These are phyloP conservation scores for Lolium rigidum DNA, from an alignment of 176 grass and related monocot species.

Conservation along the genomic window DNA sequence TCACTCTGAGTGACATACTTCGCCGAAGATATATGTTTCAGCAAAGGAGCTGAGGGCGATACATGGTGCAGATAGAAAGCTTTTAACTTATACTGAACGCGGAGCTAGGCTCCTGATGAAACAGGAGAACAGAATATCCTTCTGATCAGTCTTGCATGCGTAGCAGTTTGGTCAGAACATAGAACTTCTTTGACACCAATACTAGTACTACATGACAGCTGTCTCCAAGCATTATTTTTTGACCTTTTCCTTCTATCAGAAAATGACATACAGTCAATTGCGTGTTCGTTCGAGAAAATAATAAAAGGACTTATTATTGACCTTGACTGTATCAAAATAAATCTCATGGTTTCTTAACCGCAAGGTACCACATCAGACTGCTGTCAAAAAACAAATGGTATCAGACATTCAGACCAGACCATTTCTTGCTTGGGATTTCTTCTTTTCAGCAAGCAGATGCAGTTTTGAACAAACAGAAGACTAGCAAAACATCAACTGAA, in stretches of 20 bases:
- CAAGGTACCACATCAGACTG: neutral
- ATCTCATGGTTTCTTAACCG: constrained; percentile 11
- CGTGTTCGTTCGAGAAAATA: too few species aligned
- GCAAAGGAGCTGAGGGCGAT: too few species aligned
- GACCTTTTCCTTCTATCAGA: too few species aligned
- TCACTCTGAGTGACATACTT: too few species aligned
- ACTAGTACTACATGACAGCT: neutral
- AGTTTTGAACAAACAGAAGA: neutral
- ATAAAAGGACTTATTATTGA: neutral
- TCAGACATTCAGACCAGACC: neutral
- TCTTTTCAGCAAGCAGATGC: neutral
- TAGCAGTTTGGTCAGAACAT: neutral
- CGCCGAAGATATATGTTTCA: neutral
- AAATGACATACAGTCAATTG: too few species aligned
- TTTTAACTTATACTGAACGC: neutral
- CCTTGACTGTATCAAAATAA: neutral
- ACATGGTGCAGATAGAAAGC: too few species aligned
- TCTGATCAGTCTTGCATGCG: neutral
- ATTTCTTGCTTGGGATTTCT: neutral
- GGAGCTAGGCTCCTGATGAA: too few species aligned
- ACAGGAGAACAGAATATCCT: too few species aligned
- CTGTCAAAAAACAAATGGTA: too few species aligned
- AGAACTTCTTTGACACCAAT: neutral
- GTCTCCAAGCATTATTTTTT: neutral
- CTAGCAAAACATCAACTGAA: neutral